Percentiles rank a stretch among this genome's conserved stretches.
These are phyloP conservation scores for Nakazawaea wyomingensis DNA, from an alignment of 805 yeast genomes.

Conservation along the genomic window DNA sequence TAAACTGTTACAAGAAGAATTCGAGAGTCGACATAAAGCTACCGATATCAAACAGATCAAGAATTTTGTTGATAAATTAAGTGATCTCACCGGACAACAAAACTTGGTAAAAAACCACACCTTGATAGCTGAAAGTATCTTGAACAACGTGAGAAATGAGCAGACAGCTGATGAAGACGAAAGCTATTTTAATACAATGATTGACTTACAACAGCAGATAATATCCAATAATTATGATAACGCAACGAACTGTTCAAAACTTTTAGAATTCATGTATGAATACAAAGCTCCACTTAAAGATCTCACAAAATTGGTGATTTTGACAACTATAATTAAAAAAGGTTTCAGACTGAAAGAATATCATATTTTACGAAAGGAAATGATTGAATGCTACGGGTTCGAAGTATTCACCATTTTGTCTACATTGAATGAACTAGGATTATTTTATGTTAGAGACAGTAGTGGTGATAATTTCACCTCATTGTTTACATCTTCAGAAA, in stretches of 20 bases:
- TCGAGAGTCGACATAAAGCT: conserved; percentile 53
- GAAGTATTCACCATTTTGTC: conserved; percentile 42
- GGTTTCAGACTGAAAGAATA: conserved; percentile 68
- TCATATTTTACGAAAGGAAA: conserved; percentile 45
- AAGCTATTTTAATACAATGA: conserved; percentile 36
- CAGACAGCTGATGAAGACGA: conserved; percentile 20
- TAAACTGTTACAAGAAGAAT: conserved; percentile 60
- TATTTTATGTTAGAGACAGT: conserved; percentile 35
- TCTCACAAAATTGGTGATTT: conserved; percentile 47
- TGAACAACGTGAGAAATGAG: conserved; percentile 36
- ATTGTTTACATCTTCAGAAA: conserved; percentile 13
- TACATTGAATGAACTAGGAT: conserved; percentile 40
- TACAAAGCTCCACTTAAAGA: conserved; percentile 34
- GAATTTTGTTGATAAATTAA: conserved; percentile 64
- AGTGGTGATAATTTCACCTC: conserved; percentile 12
- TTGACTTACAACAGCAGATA: conserved; percentile 68
- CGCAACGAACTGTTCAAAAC: conserved; percentile 28
- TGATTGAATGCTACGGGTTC: conserved; percentile 64
- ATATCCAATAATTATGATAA: conserved; percentile 47
- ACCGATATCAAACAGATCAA: conserved; percentile 62
- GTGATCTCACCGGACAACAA: conserved; percentile 62
- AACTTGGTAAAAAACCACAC: conserved; percentile 70
- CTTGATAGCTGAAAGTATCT: conserved; percentile 58
- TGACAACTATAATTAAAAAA: conserved; percentile 57
- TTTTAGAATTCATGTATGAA: conserved; percentile 47